Evolutionary conservation across 2,329 filamentous ascomycete species (phyloP).

Genomic region (Aspergillus bombycis): DNA sequence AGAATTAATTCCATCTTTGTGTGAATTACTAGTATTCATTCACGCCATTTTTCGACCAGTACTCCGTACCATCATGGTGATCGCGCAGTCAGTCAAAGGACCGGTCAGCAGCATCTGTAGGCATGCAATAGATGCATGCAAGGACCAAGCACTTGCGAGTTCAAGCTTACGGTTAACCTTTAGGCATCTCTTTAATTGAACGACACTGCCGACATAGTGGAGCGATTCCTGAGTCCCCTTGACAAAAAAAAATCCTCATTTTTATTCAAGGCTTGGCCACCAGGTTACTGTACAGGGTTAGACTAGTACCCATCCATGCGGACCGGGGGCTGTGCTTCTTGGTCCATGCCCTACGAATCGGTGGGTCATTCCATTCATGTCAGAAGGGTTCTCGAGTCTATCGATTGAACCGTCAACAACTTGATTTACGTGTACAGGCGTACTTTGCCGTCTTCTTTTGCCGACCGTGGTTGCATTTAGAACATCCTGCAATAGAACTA

Average conservation of each 20-base stretch:
- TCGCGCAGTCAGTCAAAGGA: too few species aligned
- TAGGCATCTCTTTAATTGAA: not conserved
- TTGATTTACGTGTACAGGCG: not conserved
- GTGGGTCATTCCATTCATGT: not conserved
- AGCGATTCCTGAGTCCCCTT: not conserved
- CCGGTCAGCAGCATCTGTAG: not conserved
- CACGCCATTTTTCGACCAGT: too few species aligned
- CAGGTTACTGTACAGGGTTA: not conserved
- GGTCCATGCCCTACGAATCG: not conserved
- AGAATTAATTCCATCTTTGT: not conserved
- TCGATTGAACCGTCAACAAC: too few species aligned
- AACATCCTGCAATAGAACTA: not conserved
- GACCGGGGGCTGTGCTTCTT: not conserved
- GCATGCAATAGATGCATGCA: not conserved
- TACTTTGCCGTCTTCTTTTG: not conserved
- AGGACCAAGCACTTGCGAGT: not conserved
- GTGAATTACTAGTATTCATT: too few species aligned
- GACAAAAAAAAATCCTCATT: not conserved
- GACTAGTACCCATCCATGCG: not conserved
- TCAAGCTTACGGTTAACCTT: not conserved
- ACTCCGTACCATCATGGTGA: too few species aligned
- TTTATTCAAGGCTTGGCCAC: not conserved
- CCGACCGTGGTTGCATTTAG: not conserved
- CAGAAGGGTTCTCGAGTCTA: too few species aligned
- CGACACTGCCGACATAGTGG: slow-evolving; percentile 2